phyloP scores from a whole-genome alignment of 2,329 filamentous ascomycete species.

The Nakataea oryzae region DNA sequence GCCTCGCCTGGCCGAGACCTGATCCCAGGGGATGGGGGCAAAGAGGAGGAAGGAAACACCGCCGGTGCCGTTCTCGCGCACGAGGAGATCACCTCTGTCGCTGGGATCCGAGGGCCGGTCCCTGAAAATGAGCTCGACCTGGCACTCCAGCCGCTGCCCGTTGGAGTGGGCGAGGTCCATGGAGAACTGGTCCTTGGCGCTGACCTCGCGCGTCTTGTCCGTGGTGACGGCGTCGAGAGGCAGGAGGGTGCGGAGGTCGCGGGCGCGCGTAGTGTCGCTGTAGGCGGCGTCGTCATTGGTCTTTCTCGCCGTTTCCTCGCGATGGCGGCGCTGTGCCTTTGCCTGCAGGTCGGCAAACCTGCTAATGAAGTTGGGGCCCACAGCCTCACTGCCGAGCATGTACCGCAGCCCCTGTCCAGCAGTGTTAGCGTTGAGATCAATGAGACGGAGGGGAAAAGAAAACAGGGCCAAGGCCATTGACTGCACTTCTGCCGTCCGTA shows the following conservation, averaged over 20 bases:
- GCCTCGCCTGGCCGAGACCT: conserved; percentile 71
- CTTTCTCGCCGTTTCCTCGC: conserved; percentile 59
- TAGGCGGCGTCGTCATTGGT: conserved; percentile 77
- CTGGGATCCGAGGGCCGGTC: conserved; percentile 62
- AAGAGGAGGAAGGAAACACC: conserved; percentile 76
- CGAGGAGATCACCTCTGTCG: conserved; percentile 72
- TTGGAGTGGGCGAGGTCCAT: conserved; percentile 79
- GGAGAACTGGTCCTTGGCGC: conserved; percentile 81
- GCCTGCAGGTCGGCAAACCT: conserved; percentile 65
- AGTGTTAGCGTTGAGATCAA: background rate
- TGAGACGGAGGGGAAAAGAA: background rate
- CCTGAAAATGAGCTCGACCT: conserved; percentile 75
- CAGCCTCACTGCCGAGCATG: conserved; percentile 36
- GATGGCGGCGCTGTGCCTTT: conserved; percentile 56
- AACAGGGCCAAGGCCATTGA: background rate
- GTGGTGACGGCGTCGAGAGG: conserved; percentile 61
- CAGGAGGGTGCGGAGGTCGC: conserved; percentile 69
- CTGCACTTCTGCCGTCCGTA: conserved; percentile 1
- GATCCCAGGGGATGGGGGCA: conserved; percentile 65
- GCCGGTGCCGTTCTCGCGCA: conserved; percentile 71
- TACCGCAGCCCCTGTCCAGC: background rate
- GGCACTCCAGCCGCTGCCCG: conserved; percentile 81
- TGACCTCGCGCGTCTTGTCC: conserved; percentile 70
- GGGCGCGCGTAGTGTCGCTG: conserved; percentile 70
- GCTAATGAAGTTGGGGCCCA: conserved; percentile 46